Base-by-base conservation (phyloP, 1,284 basidiomycete genomes). In the Trichosporon inkin region DNA sequence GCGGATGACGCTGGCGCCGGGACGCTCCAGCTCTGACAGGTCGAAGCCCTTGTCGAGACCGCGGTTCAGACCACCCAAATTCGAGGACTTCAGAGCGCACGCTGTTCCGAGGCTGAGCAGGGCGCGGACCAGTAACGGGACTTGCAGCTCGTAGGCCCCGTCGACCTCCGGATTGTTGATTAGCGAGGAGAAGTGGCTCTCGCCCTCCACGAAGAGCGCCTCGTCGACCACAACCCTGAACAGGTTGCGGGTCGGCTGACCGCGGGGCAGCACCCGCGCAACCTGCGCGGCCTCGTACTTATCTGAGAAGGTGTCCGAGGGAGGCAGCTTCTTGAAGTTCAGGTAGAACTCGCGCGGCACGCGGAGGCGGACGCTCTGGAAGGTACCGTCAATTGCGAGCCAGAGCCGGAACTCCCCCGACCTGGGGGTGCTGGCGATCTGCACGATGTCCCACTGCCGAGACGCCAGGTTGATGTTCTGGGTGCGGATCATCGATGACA, bases 81-180 rank as follows among this genome's bases (percentile, higher is more conserved):
- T 82, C 14, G 81, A 78, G 60, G 88, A 85, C 52, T 86, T 86
- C 37, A 89, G 81, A 0, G 83, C 81, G 71, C 94, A 97, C 1
- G 87, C 85, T 61, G 88, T 89, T 1, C 96, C 96, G 16, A 99
- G 82, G 63, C 84, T 86, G 28, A 99, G 80, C 17, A 99, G 76
- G 3, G 88, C 92, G 32, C 96, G 88, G 58, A 90, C 83, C 41
- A 89, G 80, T 11, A 96, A 83, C 1, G 96, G 92, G 11, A 99
- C 83, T 82, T 98, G 92, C 38, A 89, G 83, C 79, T 99, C 96
- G 71, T 89, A 99, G 1, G 97, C 89, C 1, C 92, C 93, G 67
- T 98, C 93, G 8, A 98, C 91, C 71, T 92, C 93, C 0, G 94
- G 90, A 70, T 95, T 90, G 74, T 96, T 97, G 64, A 87, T 90